A percentile compares a stretch with the other conserved stretches of the same genome.
phyloP scores from a whole-genome alignment of 306 rosid genomes.

The Benincasa hispida region DNA sequence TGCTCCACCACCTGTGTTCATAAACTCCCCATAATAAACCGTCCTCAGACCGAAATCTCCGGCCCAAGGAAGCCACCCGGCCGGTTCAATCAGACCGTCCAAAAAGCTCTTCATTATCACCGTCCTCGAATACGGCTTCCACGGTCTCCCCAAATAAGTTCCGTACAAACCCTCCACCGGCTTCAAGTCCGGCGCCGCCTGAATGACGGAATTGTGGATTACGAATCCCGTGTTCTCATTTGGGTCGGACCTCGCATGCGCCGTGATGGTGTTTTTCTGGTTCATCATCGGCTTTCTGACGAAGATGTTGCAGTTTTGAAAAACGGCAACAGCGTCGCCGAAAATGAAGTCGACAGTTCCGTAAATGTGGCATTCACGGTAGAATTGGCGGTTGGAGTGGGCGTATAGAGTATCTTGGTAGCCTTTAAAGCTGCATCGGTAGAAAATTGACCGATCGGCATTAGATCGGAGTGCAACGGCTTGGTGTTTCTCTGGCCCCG shows the following conservation, averaged over 20 bases:
- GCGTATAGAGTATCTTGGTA: slow-evolving; percentile 78
- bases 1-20: slow-evolving; percentile 54
- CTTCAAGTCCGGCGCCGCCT: slow-evolving; percentile 31
- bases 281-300: slow-evolving; percentile 33
- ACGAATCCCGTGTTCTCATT: slow-evolving; percentile 63
- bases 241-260: slow-evolving; percentile 55
- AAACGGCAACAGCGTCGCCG: slow-evolving; percentile 36
- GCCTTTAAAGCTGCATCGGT: slow-evolving; percentile 62
- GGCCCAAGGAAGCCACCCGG: slow-evolving; percentile 66
- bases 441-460: slow-evolving; percentile 50
- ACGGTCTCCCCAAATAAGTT: slow-evolving; percentile 65
- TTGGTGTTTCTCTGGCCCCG: slow-evolving; percentile 62
- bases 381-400: slow-evolving; percentile 60
- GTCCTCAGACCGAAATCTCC: slow-evolving; percentile 48
- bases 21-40: slow-evolving; percentile 51
- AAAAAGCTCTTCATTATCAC: slow-evolving; percentile 48
- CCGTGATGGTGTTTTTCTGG: slow-evolving; percentile 50
- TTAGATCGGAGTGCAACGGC: slow-evolving; percentile 70
- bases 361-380: slow-evolving; percentile 58
- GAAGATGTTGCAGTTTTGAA: slow-evolving; percentile 60
- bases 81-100: slow-evolving; percentile 26
- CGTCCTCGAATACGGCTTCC: slow-evolving; percentile 58
- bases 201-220: slow-evolving; percentile 32
- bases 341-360: slow-evolving; percentile 77
- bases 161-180: slow-evolving; percentile 14